Base-by-base conservation (phyloP, 495 filamentous ascomycete genomes). In the Lasiosphaeria miniovina region DNA sequence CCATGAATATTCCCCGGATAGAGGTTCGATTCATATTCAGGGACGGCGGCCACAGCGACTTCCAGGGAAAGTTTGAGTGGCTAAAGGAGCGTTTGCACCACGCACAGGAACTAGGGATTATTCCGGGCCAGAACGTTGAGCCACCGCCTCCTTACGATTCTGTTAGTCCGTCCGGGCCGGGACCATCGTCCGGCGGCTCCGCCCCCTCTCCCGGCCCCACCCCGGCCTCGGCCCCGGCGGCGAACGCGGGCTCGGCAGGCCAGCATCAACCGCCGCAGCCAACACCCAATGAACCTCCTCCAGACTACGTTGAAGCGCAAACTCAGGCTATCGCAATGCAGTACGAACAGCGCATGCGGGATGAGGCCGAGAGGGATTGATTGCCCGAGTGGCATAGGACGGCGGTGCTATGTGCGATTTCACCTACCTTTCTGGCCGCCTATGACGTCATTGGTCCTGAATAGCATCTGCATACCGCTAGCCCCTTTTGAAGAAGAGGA, bases 31-130 rank as follows among this genome's bases (percentile, higher is more conserved):
- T 97, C 56, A 89, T 88, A 8, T 98, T 98, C 79, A 90, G 90
- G 72, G 94, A 98, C 54, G 94, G 95, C 45, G 94, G 94, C 0
- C 92, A 91, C 8, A 96, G 89, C 75, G 93, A 97, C 65, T 97
- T 96, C 65, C 88, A 93, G 56, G 81, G 82, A 6, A 83, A 86
- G 41, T 97, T 89, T 67, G 91, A 95, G 68, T 81, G 88, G 54
- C 85, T 97, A 41, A 94, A 89, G 71, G 93, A 94, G 62, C 83
- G 89, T 2, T 74, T 96, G 45, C 77, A 87, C 55, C 90, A 96
- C 59, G 91, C 90, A 4, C 80, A 89, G 14, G 89, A 93, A 62
- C 81, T 89, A 31, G 87, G 77, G 36, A 68, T 78, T 59, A 75
- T 74, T 49, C 77, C 71, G 11, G 78, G 78, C 24, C 74, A 75